Conservation (phyloP, 768 basidiomycete species). For the Phylloporus sp. region DNA sequence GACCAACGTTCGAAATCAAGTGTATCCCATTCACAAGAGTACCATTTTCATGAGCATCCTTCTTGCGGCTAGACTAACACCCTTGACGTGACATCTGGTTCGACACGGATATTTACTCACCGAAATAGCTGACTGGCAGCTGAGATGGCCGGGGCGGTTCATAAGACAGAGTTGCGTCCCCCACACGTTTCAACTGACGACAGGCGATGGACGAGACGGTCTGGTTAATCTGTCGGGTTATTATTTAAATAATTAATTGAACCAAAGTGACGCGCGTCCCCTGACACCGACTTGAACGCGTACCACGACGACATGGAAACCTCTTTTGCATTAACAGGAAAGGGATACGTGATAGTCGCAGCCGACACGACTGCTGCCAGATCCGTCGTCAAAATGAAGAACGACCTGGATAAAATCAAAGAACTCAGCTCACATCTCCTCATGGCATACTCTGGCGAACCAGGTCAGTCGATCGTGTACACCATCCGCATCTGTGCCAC, state of each 20-base stretch:
- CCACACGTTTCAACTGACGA: too few species aligned
- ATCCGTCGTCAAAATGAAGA: slow-evolving; percentile 97
- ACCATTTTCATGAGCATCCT: too few species aligned
- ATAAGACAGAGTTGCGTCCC: too few species aligned
- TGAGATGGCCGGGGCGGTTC: too few species aligned
- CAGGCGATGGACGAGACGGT: too few species aligned
- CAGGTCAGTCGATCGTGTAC: slow-evolving; percentile 47
- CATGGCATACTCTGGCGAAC: slow-evolving; percentile 94
- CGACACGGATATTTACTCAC: too few species aligned
- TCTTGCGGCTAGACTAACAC: too few species aligned
- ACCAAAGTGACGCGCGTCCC: slow-evolving; percentile 29
- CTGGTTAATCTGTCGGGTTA: not conserved
- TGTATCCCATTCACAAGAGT: too few species aligned
- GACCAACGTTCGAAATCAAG: too few species aligned
- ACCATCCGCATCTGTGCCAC: not conserved
- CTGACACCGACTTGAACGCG: slow-evolving; percentile 19
- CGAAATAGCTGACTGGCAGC: too few species aligned
- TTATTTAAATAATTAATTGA: slow-evolving; percentile 5
- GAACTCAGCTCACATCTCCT: slow-evolving; percentile 83
- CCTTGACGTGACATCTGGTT: too few species aligned
- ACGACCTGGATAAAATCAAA: slow-evolving; percentile 96
- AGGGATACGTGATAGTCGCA: slow-evolving; percentile 90
- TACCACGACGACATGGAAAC: slow-evolving; percentile 65
- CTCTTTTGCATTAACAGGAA: slow-evolving; percentile 87
- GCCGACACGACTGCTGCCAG: slow-evolving; percentile 86